Percentiles rank a stretch among this genome's conserved stretches.
These are phyloP conservation scores for Stereocaulon alpinum DNA, from an alignment of 495 filamentous ascomycete genomes.

Conservation along the genomic window DNA sequence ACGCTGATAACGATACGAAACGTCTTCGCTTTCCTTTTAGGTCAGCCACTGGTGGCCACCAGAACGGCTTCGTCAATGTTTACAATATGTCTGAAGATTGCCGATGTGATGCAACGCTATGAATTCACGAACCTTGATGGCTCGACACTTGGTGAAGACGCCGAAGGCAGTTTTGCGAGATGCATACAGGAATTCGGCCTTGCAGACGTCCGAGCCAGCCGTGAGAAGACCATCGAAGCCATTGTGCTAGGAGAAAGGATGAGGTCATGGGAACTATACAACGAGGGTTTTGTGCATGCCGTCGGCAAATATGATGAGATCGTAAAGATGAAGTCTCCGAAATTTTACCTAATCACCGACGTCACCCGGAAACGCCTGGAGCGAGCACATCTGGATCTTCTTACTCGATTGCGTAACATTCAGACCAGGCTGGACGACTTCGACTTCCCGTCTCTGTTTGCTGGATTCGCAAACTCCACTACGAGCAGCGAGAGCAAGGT, in stretches of 20 bases:
- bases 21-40: slow-evolving; percentile 78
- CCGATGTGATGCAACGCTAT: slow-evolving; percentile 57
- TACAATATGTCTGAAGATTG: slow-evolving; percentile 60
- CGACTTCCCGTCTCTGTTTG: slow-evolving; percentile 83
- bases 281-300: slow-evolving; percentile 86
- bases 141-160: slow-evolving; percentile 72
- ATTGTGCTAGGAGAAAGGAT: slow-evolving; percentile 80
- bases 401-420: slow-evolving; percentile 53
- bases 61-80: slow-evolving; percentile 57
- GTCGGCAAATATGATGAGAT: slow-evolving; percentile 79
- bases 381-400: slow-evolving; percentile 68
- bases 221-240: slow-evolving; percentile 85
- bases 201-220: slow-evolving; percentile 69
- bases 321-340: slow-evolving; percentile 52
- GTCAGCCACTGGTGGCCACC: slow-evolving; percentile 72
- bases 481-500: slow-evolving; percentile 60
- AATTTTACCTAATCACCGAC: slow-evolving; percentile 56
- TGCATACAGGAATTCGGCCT: slow-evolving; percentile 67
- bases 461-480: slow-evolving; percentile 75
- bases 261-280: slow-evolving; percentile 70
- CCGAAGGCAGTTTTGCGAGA: slow-evolving; percentile 60
- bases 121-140: slow-evolving; percentile 74
- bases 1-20: slow-evolving; percentile 72
- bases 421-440: slow-evolving; percentile 66
- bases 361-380: slow-evolving; percentile 71